Conservation (phyloP, 2,329 filamentous ascomycete genomes). For the Chrysoporthe austroafricana region DNA sequence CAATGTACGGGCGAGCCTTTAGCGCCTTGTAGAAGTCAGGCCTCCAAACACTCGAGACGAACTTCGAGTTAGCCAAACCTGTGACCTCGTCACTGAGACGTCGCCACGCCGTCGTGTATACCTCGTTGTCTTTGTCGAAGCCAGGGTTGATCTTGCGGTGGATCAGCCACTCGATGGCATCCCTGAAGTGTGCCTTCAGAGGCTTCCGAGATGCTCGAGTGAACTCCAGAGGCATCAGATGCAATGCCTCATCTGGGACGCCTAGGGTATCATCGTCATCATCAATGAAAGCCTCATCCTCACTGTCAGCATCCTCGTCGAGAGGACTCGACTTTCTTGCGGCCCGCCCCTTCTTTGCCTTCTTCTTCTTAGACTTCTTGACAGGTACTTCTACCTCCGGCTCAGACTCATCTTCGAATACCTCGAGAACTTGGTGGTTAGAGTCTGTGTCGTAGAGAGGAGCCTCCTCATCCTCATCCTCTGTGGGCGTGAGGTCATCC, state of each 20-base stretch:
- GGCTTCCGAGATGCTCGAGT: conserved; percentile 68
- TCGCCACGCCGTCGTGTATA: conserved; percentile 70
- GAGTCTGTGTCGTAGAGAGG: conserved; percentile 41
- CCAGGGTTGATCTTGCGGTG: conserved; percentile 76
- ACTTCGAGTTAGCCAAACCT: conserved; percentile 71
- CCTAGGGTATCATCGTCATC: conserved; percentile 60
- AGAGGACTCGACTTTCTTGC: conserved; percentile 15
- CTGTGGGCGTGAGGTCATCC: conserved; percentile 37
- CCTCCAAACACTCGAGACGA: conserved; percentile 73
- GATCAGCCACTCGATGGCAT: conserved; percentile 79
- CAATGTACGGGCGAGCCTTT: conserved; percentile 66
- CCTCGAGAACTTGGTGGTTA: conserved; percentile 36
- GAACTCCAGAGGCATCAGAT: conserved; percentile 68
- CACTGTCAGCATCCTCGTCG: conserved; percentile 19
- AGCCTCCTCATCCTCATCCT: conserved; percentile 52
- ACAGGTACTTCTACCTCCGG: conserved; percentile 19
- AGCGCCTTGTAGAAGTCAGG: conserved; percentile 67
- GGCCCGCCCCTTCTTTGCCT: conserved; percentile 28
- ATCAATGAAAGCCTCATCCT: conserved; percentile 58
- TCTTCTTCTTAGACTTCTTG: conserved; percentile 27
- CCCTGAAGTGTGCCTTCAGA: conserved; percentile 72
- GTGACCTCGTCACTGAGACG: conserved; percentile 74
- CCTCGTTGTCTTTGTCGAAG: conserved; percentile 63
- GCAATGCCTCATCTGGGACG: conserved; percentile 49
- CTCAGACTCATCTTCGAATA: conserved; percentile 42